Conservation (phyloP, 805 yeast genomes). For the Wickerhamomyces bovis region DNA sequence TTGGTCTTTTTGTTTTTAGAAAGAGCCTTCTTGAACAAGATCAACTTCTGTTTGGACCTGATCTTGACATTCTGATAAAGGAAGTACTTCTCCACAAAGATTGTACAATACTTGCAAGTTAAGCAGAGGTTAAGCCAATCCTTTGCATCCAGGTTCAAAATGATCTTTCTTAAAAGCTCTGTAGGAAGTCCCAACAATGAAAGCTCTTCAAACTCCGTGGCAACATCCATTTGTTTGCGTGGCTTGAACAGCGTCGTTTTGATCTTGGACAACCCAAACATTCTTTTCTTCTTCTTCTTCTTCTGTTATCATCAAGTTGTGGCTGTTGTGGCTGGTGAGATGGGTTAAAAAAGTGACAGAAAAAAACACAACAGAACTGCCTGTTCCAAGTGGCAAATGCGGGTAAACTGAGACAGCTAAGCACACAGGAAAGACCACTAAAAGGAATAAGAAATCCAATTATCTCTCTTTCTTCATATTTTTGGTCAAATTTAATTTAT, state of each 20-base stretch:
- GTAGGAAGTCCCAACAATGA: slow-evolving; percentile 37
- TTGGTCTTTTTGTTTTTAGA: slow-evolving; percentile 26
- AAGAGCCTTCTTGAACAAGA: slow-evolving; percentile 31
- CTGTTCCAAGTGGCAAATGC: no score
- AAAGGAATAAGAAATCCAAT: no score
- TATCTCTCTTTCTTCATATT: no score
- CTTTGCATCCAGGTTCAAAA: slow-evolving; percentile 21
- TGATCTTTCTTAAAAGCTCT: slow-evolving; percentile 35
- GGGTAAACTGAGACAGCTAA: no score
- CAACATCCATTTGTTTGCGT: background rate
- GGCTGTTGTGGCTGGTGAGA: background rate
- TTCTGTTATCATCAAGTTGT: background rate
- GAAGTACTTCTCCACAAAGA: slow-evolving; percentile 31
- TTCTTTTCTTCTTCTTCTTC: background rate
- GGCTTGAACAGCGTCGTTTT: background rate
- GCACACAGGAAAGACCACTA: no score
- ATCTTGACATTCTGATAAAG: slow-evolving; percentile 32
- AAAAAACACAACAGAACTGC: no score
- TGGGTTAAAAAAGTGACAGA: no score
- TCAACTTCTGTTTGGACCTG: slow-evolving; percentile 11
- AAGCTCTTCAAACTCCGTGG: background rate
- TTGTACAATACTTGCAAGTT: slow-evolving; percentile 32
- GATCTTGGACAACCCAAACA: background rate
- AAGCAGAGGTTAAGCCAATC: slow-evolving; percentile 27
- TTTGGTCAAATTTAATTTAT: no score